phyloP scores from a whole-genome alignment of 2,329 filamentous ascomycete genomes.

The Cordyceps fumosorosea region DNA sequence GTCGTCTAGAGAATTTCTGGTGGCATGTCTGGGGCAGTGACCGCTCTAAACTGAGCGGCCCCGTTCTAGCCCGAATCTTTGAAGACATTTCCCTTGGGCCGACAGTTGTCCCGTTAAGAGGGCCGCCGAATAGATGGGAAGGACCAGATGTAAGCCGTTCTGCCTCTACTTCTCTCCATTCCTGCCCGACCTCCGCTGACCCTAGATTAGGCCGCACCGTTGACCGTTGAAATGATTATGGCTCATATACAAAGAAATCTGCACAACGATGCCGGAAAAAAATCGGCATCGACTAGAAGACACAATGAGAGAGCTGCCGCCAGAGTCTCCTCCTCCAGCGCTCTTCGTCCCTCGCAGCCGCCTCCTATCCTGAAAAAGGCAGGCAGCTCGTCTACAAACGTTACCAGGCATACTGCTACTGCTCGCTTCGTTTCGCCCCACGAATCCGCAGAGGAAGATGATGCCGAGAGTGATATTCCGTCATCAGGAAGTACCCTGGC shows the following conservation, averaged over 20 bases:
- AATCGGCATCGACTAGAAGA: not conserved
- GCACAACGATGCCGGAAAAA: not conserved
- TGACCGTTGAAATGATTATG: conserved; percentile 23
- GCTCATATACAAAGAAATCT: conserved; percentile 17
- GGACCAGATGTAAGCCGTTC: conserved; percentile 37
- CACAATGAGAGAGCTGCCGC: not conserved
- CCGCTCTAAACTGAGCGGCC: conserved; percentile 44
- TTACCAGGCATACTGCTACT: conserved; percentile 53
- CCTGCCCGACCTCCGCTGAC: conserved; percentile 12
- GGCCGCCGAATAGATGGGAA: conserved; percentile 48
- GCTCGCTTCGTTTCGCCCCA: conserved; percentile 54
- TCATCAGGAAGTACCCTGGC: conserved; percentile 34
- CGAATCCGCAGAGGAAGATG: conserved; percentile 38
- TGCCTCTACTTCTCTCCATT: conserved; percentile 3
- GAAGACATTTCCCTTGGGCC: conserved; percentile 52
- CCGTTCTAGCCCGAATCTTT: conserved; percentile 48
- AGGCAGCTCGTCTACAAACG: conserved; percentile 45
- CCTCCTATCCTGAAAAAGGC: conserved; percentile 57
- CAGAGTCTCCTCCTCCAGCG: conserved; percentile 33
- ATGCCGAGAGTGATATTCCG: conserved; percentile 16
- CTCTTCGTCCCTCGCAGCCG: conserved; percentile 38
- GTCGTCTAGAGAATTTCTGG: conserved; percentile 59
- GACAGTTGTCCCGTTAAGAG: conserved; percentile 49
- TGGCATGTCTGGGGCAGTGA: conserved; percentile 60
- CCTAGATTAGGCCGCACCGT: conserved; percentile 21